Base-by-base conservation (phyloP, 306 rosid species). In the Cucurbita maxima region DNA sequence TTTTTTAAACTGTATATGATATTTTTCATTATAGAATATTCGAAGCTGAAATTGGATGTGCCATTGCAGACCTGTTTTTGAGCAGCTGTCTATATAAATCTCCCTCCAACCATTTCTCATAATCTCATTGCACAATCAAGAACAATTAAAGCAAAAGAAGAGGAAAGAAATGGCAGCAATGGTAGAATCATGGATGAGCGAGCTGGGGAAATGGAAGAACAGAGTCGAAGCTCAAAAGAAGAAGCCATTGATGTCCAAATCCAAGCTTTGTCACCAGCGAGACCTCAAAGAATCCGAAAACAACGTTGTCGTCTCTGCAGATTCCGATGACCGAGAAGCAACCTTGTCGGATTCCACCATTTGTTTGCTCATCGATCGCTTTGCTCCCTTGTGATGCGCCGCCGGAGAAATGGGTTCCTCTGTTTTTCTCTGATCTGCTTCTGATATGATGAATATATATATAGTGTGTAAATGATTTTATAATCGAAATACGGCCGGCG, bases 331-430 rank as follows among this genome's bases (percentile, higher is more conserved):
- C 37, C 47, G 36, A 59, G 77, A 75, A 13, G 16, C 76, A 55
- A 66, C 81, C 30, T 76, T 93, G 83, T 93, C 96, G 7, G 98
- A 94, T 57, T 81, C 86, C 38, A 86, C 89, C 0, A 77, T 90
- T 4, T 89, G 79, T 80, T 62, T 94, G 96, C 87, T 90, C 51
- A 88, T 90, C 90, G 96, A 94, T 79, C 90, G 97, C 1, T 90
- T 94, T 71, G 90, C 87, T 13, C 96, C 96, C 55, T 85, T 87
- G 82, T 94, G 85, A 87, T 75, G 0, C 16, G 22, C 48, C 16
- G n/a, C 40, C 64, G 41, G 41, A 58, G 4, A 57, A 19, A 20
- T 22, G 8, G 20, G 19, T 9, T 52, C n/a, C 57, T 18, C 52
- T 10, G 34, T 10, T 41, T 9, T 3, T 30, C 12, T 30, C 6